Base-by-base conservation (phyloP, 106 monocot species). In the Gastrodia elata region DNA sequence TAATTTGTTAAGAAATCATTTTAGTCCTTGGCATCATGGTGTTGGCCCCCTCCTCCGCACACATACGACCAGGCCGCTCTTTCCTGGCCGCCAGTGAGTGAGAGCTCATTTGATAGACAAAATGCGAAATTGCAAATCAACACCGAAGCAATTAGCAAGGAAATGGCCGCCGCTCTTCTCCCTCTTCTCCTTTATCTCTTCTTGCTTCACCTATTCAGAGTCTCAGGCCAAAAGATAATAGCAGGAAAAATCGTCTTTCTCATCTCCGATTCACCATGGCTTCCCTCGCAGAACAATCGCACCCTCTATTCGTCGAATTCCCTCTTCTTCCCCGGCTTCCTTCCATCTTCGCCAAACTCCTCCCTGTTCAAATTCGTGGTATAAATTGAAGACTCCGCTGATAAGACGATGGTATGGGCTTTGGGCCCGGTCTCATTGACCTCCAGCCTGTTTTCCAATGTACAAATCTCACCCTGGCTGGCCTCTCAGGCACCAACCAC, bases 321-420 rank as follows among this genome's bases (percentile, higher is more conserved):
- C 49, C 77, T 65, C 74, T 91, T 88, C 70, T 68, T 80, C 44
- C 88, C 88, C 71, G 87, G 88, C 22, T 91, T 91, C 83, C 72
- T 30, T 5, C 39, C 28, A 0, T 25, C 64, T 65, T 24, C 32
- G 15, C 6, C 71, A 25, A 14, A 10, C 0, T 0, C 41, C 73
- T 32, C 48, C 75, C 39, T 38, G 40, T 78, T 42, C 70, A 3
- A 70, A 58, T 90, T 90, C 72, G 5, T 81, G 27, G 57, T 91
- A 68, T 85, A 80, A 83, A 71, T 91, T 35, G 49, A 25, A 2
- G 28, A 2, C 30, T 64, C 81, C 4, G 3, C 15, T 1, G 25
- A 38, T 13, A 37, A 65, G 9, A 72, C 77, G 39, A 32, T 44
- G 18, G 72, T 83, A 49, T 84, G 87, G 87, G 77, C 77, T 16